Evolutionary conservation across 1,284 basidiomycete genomes (phyloP).

Genomic region (Ceratobasidium papillatum): DNA sequence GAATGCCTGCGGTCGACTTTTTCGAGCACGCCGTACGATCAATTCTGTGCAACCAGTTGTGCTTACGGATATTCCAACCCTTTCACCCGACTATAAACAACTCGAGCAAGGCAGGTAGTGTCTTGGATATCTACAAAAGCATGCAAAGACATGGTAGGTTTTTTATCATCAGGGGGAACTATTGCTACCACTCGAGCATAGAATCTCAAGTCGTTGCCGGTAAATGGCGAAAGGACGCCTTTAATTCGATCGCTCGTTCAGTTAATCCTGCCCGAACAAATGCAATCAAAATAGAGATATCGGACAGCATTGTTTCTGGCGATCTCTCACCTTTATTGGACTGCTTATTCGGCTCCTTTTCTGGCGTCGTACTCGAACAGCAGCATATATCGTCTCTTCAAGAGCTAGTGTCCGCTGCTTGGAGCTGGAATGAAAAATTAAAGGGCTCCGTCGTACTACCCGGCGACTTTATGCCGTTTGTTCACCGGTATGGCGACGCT

Average conservation of each 20-base stretch:
- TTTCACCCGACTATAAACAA: constrained; percentile 12
- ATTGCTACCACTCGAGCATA: not conserved
- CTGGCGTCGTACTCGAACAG: not conserved
- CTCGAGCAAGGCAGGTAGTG: not conserved
- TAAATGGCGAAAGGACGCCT: not conserved
- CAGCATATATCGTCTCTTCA: not conserved
- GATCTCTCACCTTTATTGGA: not conserved
- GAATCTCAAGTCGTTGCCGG: constrained; percentile 10
- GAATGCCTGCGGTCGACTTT: constrained; percentile 11
- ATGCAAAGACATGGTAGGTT: not conserved
- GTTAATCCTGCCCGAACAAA: not conserved
- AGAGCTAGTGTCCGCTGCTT: not conserved
- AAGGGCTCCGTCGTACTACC: constrained; percentile 15
- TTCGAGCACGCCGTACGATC: constrained; percentile 29
- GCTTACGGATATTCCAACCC: not conserved
- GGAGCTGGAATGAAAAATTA: not conserved
- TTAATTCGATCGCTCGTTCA: not conserved
- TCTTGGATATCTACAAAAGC: not conserved
- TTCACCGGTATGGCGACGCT: not conserved
- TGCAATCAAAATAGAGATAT: not conserved
- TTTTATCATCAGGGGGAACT: too few species aligned
- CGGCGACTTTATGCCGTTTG: constrained; percentile 18
- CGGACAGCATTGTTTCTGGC: not conserved
- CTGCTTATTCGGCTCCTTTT: not conserved
- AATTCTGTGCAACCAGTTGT: not conserved